phyloP scores from a whole-genome alignment of 768 basidiomycete genomes.

The Phylloporus arenicola region DNA sequence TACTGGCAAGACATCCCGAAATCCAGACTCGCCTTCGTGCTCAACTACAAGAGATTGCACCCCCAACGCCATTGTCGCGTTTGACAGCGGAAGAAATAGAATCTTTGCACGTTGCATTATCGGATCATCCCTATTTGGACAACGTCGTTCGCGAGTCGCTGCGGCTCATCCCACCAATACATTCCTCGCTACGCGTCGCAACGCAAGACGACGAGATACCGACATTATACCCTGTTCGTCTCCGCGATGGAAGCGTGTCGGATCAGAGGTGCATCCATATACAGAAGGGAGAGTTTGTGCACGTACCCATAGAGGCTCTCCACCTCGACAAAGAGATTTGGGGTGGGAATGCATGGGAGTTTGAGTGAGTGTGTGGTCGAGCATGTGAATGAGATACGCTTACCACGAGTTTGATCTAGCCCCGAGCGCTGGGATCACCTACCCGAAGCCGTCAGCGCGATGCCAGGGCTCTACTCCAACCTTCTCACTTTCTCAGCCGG shows the following conservation, averaged over 20 bases:
- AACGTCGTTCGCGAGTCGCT: slow-evolving; percentile 72
- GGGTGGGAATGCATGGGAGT: slow-evolving; percentile 79
- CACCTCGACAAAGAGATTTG: slow-evolving; percentile 74
- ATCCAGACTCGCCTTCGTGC: slow-evolving; percentile 66
- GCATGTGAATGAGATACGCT: not conserved
- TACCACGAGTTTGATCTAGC: slow-evolving; percentile 32
- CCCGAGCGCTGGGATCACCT: slow-evolving; percentile 80
- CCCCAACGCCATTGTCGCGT: slow-evolving; percentile 36
- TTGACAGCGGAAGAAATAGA: slow-evolving; percentile 62
- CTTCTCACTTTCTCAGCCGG: slow-evolving; percentile 76
- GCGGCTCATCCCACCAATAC: slow-evolving; percentile 75
- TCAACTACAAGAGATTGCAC: slow-evolving; percentile 53
- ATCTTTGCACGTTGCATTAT: slow-evolving; percentile 50
- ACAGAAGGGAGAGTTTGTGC: slow-evolving; percentile 67
- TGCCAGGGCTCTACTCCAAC: slow-evolving; percentile 70
- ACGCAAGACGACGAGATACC: slow-evolving; percentile 76
- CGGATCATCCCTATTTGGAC: slow-evolving; percentile 64
- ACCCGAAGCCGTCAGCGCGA: slow-evolving; percentile 58
- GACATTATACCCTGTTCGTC: slow-evolving; percentile 55
- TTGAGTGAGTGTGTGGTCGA: slow-evolving; percentile 47
- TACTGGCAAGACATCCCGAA: slow-evolving; percentile 62
- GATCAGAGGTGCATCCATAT: slow-evolving; percentile 43
- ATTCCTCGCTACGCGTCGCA: slow-evolving; percentile 76
- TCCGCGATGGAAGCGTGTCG: slow-evolving; percentile 41
- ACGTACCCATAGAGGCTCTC: slow-evolving; percentile 75